phyloP scores from a whole-genome alignment of 2,329 filamentous ascomycete species.

The Clonostachys rosea region DNA sequence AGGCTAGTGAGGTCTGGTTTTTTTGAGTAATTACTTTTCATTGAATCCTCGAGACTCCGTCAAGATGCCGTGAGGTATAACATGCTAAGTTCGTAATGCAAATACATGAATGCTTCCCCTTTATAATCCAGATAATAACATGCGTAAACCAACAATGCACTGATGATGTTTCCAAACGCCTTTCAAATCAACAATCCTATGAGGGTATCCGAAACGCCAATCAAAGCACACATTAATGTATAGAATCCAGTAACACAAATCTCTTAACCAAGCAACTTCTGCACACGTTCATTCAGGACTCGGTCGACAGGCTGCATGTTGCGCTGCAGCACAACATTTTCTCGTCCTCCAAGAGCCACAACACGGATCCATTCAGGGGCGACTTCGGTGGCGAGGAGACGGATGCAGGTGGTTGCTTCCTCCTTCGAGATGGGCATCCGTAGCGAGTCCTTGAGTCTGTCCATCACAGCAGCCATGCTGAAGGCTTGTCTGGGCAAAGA shows the following conservation, averaged over 20 bases:
- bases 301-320: slow-evolving; percentile 30
- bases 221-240: too few relatives aligned
- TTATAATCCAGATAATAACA: too few relatives aligned
- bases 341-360: slow-evolving; percentile 44
- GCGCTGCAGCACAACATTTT: slow-evolving; percentile 53
- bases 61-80: too few relatives aligned
- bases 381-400: slow-evolving; percentile 47
- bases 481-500: slow-evolving; percentile 58
- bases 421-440: slow-evolving; percentile 47
- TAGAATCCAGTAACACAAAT: neutral
- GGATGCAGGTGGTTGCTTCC: slow-evolving; percentile 44
- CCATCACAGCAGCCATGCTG: slow-evolving; percentile 56
- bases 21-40: too few relatives aligned
- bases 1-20: too few relatives aligned
- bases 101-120: too few relatives aligned
- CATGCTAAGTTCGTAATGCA: too few relatives aligned
- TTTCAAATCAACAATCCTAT: too few relatives aligned
- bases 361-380: slow-evolving; percentile 53
- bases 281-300: slow-evolving; percentile 28
- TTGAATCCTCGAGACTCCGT: too few relatives aligned
- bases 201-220: too few relatives aligned
- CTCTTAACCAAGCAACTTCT: slow-evolving; percentile 16
- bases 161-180: too few relatives aligned
- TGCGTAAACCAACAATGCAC: too few relatives aligned
- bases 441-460: slow-evolving; percentile 65